phyloP scores from a whole-genome alignment of 2,329 filamentous ascomycete species.

The Cercospora sesami region DNA sequence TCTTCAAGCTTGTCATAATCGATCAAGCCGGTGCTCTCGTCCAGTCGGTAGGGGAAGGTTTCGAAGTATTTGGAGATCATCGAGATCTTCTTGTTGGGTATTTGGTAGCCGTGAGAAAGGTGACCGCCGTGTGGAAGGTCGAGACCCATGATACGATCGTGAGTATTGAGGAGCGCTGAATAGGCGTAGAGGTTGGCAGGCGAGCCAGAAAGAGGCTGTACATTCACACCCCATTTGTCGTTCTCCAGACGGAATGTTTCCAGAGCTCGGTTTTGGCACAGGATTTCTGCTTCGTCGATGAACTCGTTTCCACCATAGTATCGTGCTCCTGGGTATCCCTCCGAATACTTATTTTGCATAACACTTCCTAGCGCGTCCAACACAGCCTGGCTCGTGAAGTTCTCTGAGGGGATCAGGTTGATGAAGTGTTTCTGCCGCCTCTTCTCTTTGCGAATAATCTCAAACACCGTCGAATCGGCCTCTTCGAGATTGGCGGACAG shows the following conservation, averaged over 20 bases:
- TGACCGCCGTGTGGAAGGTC: constrained; percentile 94
- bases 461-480: constrained; percentile 81
- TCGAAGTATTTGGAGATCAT: constrained; percentile 99
- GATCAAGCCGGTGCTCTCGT: constrained; percentile 88
- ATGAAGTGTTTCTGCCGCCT: constrained; percentile 95
- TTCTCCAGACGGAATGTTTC: constrained; percentile 83
- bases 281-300: constrained; percentile 92
- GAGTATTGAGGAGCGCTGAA: constrained; percentile 92
- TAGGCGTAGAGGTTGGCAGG: constrained; percentile 98
- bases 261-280: constrained; percentile 92
- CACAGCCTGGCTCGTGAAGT: constrained; percentile 91
- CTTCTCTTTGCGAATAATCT: constrained; percentile 96
- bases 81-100: constrained; percentile 95
- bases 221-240: constrained; percentile 96
- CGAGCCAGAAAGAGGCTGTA: constrained; percentile 74
- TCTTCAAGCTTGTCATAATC: constrained; percentile 92
- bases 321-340: constrained; percentile 94
- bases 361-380: constrained; percentile 88
- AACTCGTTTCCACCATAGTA: constrained; percentile 99
- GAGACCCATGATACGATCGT: constrained; percentile 95
- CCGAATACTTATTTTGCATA: constrained; percentile 99
- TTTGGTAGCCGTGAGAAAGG: constrained; percentile 97
- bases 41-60: constrained; percentile 89
- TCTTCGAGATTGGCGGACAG: constrained; percentile 76
- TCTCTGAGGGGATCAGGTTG: constrained; percentile 93